Evolutionary conservation across 2,329 filamentous ascomycete species (phyloP).

Genomic region (Aspergillus piperis): DNA sequence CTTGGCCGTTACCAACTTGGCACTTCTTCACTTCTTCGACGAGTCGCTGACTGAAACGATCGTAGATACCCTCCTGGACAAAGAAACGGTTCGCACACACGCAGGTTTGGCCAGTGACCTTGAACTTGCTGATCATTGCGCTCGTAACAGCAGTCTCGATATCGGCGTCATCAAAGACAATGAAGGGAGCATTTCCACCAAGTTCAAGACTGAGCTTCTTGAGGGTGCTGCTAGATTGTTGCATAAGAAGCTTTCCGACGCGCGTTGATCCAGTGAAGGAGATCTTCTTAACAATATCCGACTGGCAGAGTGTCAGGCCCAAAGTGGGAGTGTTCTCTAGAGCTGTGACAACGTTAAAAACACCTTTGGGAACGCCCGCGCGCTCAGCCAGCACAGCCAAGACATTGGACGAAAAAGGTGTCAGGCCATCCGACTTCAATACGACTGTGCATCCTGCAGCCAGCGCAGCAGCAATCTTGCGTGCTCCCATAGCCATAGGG

Average conservation of each 20-base stretch:
- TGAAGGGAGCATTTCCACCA: slow-evolving; percentile 90
- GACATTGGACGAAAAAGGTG: slow-evolving; percentile 81
- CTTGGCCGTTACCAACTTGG: slow-evolving; percentile 43
- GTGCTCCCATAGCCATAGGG: slow-evolving; percentile 50
- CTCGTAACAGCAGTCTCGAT: slow-evolving; percentile 77
- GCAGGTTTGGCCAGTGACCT: slow-evolving; percentile 89
- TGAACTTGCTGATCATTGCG: slow-evolving; percentile 82
- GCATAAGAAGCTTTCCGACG: slow-evolving; percentile 75
- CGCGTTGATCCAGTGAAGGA: slow-evolving; percentile 81
- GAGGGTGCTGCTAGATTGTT: slow-evolving; percentile 74
- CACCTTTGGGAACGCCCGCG: slow-evolving; percentile 81
- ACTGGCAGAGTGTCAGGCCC: slow-evolving; percentile 47
- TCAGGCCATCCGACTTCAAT: slow-evolving; percentile 83
- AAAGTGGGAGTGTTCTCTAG: slow-evolving; percentile 74
- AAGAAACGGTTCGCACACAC: slow-evolving; percentile 67
- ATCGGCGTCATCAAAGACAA: slow-evolving; percentile 85
- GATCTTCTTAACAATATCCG: slow-evolving; percentile 73
- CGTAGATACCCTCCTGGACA: slow-evolving; percentile 50
- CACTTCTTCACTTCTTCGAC: slow-evolving; percentile 49
- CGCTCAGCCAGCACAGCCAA: slow-evolving; percentile 78
- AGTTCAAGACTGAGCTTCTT: slow-evolving; percentile 87
- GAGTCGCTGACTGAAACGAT: slow-evolving; percentile 55
- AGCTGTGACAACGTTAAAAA: slow-evolving; percentile 81
- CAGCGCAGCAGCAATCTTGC: slow-evolving; percentile 58
- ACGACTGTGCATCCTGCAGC: slow-evolving; percentile 91